These are phyloP conservation scores for Aspergillus ruber DNA, from an alignment of 2,329 filamentous ascomycete species.

Conservation along the genomic window DNA sequence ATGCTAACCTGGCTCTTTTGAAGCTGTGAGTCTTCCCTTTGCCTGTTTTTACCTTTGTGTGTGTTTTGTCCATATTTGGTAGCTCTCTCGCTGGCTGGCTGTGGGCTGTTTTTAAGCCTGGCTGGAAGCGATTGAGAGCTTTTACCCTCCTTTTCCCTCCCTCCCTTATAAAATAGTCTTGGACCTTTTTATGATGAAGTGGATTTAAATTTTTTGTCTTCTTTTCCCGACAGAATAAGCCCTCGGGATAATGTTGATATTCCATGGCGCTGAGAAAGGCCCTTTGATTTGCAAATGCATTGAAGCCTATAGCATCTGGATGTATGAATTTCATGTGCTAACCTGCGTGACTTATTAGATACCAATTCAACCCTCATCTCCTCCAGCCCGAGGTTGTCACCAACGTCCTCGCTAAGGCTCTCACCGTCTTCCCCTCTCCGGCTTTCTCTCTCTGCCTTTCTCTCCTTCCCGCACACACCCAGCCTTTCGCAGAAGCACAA, in stretches of 20 bases:
- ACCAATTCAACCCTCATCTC: conserved; percentile 99
- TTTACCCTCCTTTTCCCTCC: background rate
- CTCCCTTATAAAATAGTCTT: conserved; percentile 54
- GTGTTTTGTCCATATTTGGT: background rate
- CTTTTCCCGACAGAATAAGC: too few relatives aligned
- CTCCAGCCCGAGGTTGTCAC: conserved; percentile 95
- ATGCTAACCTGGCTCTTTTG: conserved; percentile 89
- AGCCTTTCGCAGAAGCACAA: conserved; percentile 51
- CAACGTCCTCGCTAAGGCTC: conserved; percentile 96
- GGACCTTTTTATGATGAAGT: background rate
- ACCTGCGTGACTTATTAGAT: conserved; percentile 49
- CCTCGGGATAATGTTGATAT: background rate
- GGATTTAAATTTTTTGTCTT: too few relatives aligned
- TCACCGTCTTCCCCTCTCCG: conserved; percentile 92
- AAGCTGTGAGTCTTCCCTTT: conserved; percentile 66
- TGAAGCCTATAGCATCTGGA: background rate
- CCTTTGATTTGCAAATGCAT: background rate
- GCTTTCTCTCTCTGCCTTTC: conserved; percentile 93
- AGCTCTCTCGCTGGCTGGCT: background rate
- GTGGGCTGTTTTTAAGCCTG: background rate
- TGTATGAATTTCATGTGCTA: too few relatives aligned
- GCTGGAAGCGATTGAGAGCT: background rate
- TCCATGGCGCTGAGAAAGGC: background rate
- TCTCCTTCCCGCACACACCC: conserved; percentile 79
- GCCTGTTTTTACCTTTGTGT: conserved; percentile 3